phyloP scores from a whole-genome alignment of 495 filamentous ascomycete genomes.

The Symbiotaphrina buchneri region DNA sequence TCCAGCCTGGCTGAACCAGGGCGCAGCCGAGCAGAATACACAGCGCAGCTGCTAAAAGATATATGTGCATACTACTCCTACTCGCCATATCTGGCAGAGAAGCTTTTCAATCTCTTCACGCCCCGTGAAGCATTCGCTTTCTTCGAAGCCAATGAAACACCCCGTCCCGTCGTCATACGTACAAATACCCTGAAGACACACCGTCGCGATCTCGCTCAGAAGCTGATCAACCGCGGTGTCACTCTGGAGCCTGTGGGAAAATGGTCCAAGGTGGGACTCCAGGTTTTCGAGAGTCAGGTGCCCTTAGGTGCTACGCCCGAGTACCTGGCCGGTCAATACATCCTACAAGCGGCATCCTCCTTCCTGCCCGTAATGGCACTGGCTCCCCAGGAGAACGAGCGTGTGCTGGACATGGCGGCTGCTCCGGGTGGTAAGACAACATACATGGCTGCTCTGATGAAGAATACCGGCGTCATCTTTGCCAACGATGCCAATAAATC shows the following conservation, averaged over 20 bases:
- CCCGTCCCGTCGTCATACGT: conserved; percentile 68
- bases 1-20: conserved; percentile 53
- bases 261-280: conserved; percentile 93
- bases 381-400: conserved; percentile 79
- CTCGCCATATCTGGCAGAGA: conserved; percentile 61
- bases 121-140: conserved; percentile 92
- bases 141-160: conserved; percentile 93
- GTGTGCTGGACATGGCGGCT: conserved; percentile 86
- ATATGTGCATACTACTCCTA: conserved; percentile 90
- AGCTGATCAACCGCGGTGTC: conserved; percentile 91
- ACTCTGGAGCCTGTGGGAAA: conserved; percentile 93
- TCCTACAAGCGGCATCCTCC: conserved; percentile 87
- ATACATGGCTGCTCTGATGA: conserved; percentile 91
- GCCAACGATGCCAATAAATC: conserved; percentile 90
- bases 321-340: conserved; percentile 93
- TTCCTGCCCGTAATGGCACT: conserved; percentile 97
- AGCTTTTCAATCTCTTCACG: conserved; percentile 75
- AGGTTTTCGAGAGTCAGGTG: conserved; percentile 84
- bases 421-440: conserved; percentile 96
- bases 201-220: conserved; percentile 75
- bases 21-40: conserved; percentile 71
- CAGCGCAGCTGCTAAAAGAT: conserved; percentile 65
- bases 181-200: conserved; percentile 92
- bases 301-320: conserved; percentile 96
- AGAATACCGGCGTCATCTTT: conserved; percentile 89